A percentile compares a stretch with the other conserved stretches of the same genome.
phyloP scores from a whole-genome alignment of 177 flowering plant species.

The Vitis hybrid region DNA sequence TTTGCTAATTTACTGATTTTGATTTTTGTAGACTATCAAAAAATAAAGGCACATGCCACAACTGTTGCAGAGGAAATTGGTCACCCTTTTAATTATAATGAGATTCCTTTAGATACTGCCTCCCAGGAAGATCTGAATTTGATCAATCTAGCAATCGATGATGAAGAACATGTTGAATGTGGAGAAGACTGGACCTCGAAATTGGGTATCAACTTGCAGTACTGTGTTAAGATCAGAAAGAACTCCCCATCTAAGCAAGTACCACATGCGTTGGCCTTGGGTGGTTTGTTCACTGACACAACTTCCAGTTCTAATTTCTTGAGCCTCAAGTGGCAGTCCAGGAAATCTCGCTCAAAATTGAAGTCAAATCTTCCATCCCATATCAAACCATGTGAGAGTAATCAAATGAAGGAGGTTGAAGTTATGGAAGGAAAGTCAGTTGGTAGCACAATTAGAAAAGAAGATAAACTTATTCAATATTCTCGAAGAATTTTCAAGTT shows the following conservation, averaged over 20 bases:
- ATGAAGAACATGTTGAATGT: constrained; percentile 47
- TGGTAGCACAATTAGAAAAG: constrained; percentile 17
- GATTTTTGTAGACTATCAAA: constrained; percentile 65
- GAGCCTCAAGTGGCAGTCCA: constrained; percentile 56
- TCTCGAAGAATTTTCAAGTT: constrained; percentile 43
- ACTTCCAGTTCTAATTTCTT: constrained; percentile 27
- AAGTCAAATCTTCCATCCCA: constrained; percentile 20
- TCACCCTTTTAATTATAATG: constrained; percentile 41
- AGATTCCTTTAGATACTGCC: constrained; percentile 56
- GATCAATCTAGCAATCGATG: constrained; percentile 77
- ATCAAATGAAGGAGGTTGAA: constrained; percentile 27
- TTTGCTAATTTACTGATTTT: not conserved
- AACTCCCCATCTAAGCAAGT: constrained; percentile 47
- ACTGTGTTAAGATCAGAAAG: constrained; percentile 62
- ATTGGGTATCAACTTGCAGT: constrained; percentile 66
- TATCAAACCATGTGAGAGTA: constrained; percentile 19
- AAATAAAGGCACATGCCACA: constrained; percentile 66
- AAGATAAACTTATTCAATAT: constrained; percentile 48
- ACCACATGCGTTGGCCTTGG: constrained; percentile 53
- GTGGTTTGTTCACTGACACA: constrained; percentile 46
- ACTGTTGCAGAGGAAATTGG: constrained; percentile 71
- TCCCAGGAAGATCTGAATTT: constrained; percentile 66
- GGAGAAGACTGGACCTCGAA: constrained; percentile 89
- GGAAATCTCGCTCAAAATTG: constrained; percentile 64
- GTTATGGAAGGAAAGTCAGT: constrained; percentile 16